Percentiles rank a stretch among this genome's conserved stretches.
These are phyloP conservation scores for Cryphonectria carpinicola DNA, from an alignment of 2,329 filamentous ascomycete species.

Conservation along the genomic window DNA sequence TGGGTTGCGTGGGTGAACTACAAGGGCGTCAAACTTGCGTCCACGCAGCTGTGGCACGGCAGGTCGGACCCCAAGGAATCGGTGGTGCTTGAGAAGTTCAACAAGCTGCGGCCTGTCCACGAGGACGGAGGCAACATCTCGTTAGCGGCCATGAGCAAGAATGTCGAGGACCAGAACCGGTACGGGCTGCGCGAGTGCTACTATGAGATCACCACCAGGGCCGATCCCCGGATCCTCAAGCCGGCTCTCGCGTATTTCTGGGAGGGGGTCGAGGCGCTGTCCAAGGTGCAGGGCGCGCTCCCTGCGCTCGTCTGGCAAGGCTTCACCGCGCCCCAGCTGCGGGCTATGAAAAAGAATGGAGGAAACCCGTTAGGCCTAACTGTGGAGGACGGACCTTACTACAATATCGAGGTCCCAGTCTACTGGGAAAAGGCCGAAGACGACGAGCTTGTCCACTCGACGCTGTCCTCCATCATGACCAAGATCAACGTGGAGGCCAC, in stretches of 20 bases:
- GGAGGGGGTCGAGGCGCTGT: constrained; percentile 18
- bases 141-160: constrained; percentile 29
- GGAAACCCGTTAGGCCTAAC: constrained; percentile 48
- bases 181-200: constrained; percentile 33
- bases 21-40: constrained; percentile 33
- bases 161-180: constrained; percentile 27
- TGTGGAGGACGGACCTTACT: constrained; percentile 39
- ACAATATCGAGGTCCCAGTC: constrained; percentile 38
- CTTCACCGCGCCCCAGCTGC: constrained; percentile 43
- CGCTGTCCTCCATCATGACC: neutral
- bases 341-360: constrained; percentile 40
- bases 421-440: constrained; percentile 34
- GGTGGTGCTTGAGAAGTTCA: constrained; percentile 2
- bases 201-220: constrained; percentile 32
- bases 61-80: constrained; percentile 35
- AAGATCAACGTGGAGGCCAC: constrained; percentile 2
- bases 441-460: constrained; percentile 37
- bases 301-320: constrained; percentile 44
- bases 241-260: constrained; percentile 29
- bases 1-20: constrained; percentile 20
- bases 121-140: constrained; percentile 40
- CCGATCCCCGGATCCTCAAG: constrained; percentile 30
- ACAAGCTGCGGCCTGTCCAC: neutral
- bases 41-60: constrained; percentile 42
- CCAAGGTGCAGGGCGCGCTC: constrained; percentile 28